phyloP scores from a whole-genome alignment of 495 filamentous ascomycete genomes.

The Xylaria scruposa region DNA sequence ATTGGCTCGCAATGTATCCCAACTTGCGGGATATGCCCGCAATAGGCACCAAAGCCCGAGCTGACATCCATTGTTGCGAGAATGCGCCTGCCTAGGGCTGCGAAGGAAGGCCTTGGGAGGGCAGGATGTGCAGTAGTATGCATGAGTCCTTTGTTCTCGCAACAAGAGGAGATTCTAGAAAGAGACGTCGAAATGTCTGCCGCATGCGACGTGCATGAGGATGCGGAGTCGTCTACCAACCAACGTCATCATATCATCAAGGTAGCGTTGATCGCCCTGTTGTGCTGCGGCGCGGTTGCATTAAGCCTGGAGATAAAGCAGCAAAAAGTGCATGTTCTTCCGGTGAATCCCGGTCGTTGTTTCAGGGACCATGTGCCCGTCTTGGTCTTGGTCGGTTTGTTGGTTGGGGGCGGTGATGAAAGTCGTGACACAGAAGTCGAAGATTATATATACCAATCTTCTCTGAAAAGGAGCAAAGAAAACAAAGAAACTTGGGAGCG shows the following conservation, averaged over 20 bases:
- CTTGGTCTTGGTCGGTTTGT: neutral
- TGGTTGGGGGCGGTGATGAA: neutral
- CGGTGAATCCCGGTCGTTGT: neutral
- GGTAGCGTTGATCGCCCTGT: conserved; percentile 6
- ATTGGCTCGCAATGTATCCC: neutral
- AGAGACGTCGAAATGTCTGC: conserved; percentile 6
- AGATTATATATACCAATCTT: too few species aligned
- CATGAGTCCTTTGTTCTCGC: neutral
- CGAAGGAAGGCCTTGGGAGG: neutral
- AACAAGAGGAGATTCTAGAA: conserved; percentile 4
- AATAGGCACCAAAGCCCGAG: conserved; percentile 8
- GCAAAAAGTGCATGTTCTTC: neutral
- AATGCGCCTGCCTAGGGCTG: neutral
- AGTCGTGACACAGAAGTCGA: neutral
- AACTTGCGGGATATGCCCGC: neutral
- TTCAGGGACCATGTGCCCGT: too few species aligned
- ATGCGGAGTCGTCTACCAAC: conserved; percentile 1
- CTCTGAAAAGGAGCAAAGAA: neutral
- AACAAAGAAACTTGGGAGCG: neutral
- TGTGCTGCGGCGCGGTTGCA: neutral
- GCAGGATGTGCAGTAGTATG: neutral
- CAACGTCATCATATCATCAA: conserved; percentile 3
- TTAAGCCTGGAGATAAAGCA: neutral
- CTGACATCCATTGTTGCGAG: conserved; percentile 5
- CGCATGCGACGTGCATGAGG: conserved; percentile 1